phyloP scores from a whole-genome alignment of 2,329 filamentous ascomycete species.

The Fusarium azukiicola region DNA sequence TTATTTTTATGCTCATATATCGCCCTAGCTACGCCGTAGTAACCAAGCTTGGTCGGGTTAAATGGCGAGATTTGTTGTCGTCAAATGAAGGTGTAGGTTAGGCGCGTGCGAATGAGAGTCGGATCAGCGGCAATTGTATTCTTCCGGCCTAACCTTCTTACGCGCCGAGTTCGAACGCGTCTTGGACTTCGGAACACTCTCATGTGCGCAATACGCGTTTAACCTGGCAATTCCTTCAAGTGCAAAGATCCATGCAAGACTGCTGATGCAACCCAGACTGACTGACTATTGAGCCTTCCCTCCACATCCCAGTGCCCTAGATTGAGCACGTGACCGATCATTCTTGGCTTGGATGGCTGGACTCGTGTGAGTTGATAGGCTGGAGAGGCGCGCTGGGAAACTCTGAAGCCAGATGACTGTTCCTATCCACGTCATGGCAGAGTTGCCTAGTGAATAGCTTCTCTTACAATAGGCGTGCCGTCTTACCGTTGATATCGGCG shows the following conservation, averaged over 20 bases:
- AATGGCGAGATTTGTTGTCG: too few relatives aligned
- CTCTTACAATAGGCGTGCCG: not conserved
- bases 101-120: not conserved
- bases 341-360: not conserved
- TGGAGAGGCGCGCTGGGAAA: not conserved
- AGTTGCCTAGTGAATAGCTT: not conserved
- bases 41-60: too few relatives aligned
- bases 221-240: not conserved
- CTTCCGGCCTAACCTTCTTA: not conserved
- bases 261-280: not conserved
- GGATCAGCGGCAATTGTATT: slow-evolving; percentile 6
- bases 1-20: too few relatives aligned
- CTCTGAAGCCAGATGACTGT: not conserved
- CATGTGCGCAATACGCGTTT: not conserved
- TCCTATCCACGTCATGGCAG: not conserved
- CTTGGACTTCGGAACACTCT: not conserved
- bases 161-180: not conserved
- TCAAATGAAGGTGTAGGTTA: not conserved
- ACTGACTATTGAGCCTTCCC: not conserved
- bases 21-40: too few relatives aligned
- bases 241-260: not conserved
- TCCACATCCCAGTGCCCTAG: not conserved
- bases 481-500: not conserved
- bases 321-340: not conserved
- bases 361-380: not conserved